Conservation (phyloP, 768 basidiomycete genomes). For the Tulasnella sp. region DNA sequence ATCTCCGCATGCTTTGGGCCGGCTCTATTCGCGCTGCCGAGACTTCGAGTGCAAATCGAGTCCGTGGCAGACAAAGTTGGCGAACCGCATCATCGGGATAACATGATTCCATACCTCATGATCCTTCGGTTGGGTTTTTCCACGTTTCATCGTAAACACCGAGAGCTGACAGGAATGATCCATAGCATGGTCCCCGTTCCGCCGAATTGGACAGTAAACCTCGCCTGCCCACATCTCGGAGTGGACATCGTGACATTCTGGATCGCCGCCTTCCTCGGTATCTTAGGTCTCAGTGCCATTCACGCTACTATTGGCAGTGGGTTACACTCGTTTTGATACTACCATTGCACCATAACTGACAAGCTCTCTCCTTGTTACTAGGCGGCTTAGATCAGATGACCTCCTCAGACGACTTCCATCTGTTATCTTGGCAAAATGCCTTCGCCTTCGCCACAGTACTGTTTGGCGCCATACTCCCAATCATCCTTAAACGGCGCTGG, state of each 20-base stretch:
- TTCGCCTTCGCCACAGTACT: constrained; percentile 74
- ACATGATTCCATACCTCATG: constrained; percentile 85
- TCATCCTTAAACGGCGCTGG: constrained; percentile 78
- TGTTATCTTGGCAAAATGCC: constrained; percentile 86
- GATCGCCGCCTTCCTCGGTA: constrained; percentile 80
- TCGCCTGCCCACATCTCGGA: constrained; percentile 84
- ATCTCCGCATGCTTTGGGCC: constrained; percentile 89
- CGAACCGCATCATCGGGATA: constrained; percentile 52
- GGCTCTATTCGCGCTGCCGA: constrained; percentile 69
- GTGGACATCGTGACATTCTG: constrained; percentile 81
- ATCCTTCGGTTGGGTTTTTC: constrained; percentile 40
- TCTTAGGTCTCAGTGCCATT: constrained; percentile 83
- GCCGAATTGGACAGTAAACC: constrained; percentile 86
- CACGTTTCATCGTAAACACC: not conserved
- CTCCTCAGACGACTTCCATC: constrained; percentile 81
- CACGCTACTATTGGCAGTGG: constrained; percentile 84
- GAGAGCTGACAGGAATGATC: not conserved
- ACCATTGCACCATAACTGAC: no score
- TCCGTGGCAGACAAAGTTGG: constrained; percentile 70
- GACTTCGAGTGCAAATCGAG: constrained; percentile 73
- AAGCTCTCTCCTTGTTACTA: not conserved
- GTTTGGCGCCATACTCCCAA: constrained; percentile 83
- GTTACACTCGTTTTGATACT: no score
- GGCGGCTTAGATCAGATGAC: constrained; percentile 89
- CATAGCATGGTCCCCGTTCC: constrained; percentile 81